phyloP scores from a whole-genome alignment of 148 eudicot genomes.

The Rhododendron molle region DNA sequence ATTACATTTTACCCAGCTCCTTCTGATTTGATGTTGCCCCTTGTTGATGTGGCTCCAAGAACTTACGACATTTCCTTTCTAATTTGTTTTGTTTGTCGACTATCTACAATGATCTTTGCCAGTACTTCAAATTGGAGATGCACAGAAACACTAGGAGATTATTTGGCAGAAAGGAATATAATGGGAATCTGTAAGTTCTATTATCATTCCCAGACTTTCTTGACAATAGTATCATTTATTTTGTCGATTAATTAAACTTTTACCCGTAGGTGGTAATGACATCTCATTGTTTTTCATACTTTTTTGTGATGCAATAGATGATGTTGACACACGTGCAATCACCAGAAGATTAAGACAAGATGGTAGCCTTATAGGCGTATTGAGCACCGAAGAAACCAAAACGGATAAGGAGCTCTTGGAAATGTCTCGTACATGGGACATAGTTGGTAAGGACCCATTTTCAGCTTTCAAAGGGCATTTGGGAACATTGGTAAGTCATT shows the following conservation, averaged over 20 bases:
- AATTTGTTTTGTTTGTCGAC: background rate
- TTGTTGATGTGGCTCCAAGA: slow-evolving; percentile 2
- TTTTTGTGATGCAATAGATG: slow-evolving; percentile 46
- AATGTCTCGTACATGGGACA: slow-evolving; percentile 85
- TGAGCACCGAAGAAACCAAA: slow-evolving; percentile 83
- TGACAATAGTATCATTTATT: background rate
- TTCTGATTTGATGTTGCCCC: background rate
- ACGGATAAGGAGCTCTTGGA: slow-evolving; percentile 76
- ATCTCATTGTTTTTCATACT: slow-evolving; percentile 7
- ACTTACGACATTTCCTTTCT: background rate
- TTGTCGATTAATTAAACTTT: background rate
- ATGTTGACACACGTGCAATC: slow-evolving; percentile 96
- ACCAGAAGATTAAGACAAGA: slow-evolving; percentile 91
- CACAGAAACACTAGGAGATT: slow-evolving; percentile 65
- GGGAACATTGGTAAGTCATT: background rate
- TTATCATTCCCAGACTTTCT: background rate
- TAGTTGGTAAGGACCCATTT: slow-evolving; percentile 58
- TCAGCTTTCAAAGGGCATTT: background rate
- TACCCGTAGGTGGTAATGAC: background rate
- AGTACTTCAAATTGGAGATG: slow-evolving; percentile 96
- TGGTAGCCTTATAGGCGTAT: slow-evolving; percentile 95
- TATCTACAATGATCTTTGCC: slow-evolving; percentile 11
- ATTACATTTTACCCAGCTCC: background rate
- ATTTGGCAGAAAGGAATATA: slow-evolving; percentile 79
- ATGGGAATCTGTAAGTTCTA: slow-evolving; percentile 91